Evolutionary conservation across 192 early-diverging fungal genomes (phyloP).

Genomic region (Umbelopsis vinacea): DNA sequence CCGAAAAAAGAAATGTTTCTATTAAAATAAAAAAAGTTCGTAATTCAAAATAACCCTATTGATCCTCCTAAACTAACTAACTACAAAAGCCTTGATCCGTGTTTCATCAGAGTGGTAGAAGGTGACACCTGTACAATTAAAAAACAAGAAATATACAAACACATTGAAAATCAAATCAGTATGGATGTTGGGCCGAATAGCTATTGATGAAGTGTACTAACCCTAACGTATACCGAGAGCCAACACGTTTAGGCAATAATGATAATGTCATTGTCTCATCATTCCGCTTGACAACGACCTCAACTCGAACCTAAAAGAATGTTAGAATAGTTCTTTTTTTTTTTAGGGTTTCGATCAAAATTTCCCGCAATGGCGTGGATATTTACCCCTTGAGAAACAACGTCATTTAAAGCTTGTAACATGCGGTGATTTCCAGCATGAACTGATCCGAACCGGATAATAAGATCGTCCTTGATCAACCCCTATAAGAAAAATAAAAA

Average conservation of each 20-base stretch:
- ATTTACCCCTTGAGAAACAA: slow-evolving; percentile 34
- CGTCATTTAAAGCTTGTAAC: slow-evolving; percentile 45
- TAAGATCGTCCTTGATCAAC: slow-evolving; percentile 45
- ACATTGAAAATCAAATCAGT: too few relatives aligned
- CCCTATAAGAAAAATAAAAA: slow-evolving; percentile 40
- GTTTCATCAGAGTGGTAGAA: not conserved
- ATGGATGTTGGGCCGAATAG: too few relatives aligned
- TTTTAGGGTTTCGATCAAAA: too few relatives aligned
- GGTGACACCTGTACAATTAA: not conserved
- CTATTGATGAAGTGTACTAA: not conserved
- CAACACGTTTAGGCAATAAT: not conserved
- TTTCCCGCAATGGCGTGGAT: not conserved
- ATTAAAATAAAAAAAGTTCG: slow-evolving; percentile 3
- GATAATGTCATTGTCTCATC: not conserved
- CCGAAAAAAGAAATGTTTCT: not conserved
- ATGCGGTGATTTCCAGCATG: slow-evolving; percentile 37
- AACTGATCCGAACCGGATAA: slow-evolving; percentile 51
- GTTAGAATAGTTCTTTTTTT: too few relatives aligned
- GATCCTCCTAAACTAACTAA: not conserved
- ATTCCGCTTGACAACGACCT: slow-evolving; percentile 9
- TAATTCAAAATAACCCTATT: not conserved
- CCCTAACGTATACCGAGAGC: slow-evolving; percentile 4
- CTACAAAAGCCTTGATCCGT: not conserved
- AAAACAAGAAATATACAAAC: not conserved
- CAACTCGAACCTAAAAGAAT: not conserved